A percentile compares a stretch with the other conserved stretches of the same genome.
Conservation (phyloP, 495 filamentous ascomycete genomes). For the Penicillium pancosmium region DNA sequence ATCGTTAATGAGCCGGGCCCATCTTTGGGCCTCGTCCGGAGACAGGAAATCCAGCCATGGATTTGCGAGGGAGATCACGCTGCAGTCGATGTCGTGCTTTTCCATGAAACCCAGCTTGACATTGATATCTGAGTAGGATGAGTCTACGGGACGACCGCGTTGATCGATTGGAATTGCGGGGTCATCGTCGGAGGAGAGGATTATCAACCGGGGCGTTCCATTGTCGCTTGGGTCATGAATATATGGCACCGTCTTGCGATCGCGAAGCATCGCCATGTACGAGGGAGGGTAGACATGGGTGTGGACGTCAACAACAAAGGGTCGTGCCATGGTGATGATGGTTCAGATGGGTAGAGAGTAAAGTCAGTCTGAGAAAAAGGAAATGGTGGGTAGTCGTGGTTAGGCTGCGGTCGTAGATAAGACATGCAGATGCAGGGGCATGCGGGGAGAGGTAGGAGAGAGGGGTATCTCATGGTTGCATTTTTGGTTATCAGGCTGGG, state of each 20-base stretch:
- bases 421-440: conserved; percentile 11
- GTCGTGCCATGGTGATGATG: conserved; percentile 25
- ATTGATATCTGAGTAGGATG: conserved; percentile 69
- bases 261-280: conserved; percentile 80
- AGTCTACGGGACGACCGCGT: conserved; percentile 73
- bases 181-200: conserved; percentile 68
- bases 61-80: conserved; percentile 89
- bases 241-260: conserved; percentile 76
- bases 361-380: neutral
- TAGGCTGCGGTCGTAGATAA: conserved; percentile 19
- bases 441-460: conserved; percentile 16
- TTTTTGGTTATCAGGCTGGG: neutral
- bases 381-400: neutral
- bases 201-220: conserved; percentile 70
- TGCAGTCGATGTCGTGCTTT: conserved; percentile 75
- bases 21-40: conserved; percentile 58
- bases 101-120: conserved; percentile 88
- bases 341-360: neutral
- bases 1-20: conserved; percentile 71
- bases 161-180: conserved; percentile 52
- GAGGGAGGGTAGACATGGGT: conserved; percentile 91
- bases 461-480: neutral
- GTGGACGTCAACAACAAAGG: conserved; percentile 80
- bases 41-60: conserved; percentile 92
- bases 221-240: conserved; percentile 67